phyloP scores from a whole-genome alignment of 2,329 filamentous ascomycete genomes.

The Aureobasidium sp. region DNA sequence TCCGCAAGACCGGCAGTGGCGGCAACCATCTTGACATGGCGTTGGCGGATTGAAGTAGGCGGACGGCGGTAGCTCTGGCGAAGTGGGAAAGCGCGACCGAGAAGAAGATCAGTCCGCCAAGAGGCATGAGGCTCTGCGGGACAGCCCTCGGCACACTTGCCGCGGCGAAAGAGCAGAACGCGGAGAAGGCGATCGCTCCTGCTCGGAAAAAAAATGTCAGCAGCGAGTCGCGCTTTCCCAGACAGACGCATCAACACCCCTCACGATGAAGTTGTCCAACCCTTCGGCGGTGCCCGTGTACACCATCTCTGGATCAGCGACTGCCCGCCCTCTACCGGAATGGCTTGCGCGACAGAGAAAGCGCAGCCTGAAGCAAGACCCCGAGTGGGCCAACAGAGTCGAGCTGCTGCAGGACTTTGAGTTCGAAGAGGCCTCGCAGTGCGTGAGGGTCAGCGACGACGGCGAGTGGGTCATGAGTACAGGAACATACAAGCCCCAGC shows the following conservation, averaged over 20 bases:
- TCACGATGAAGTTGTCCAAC: conserved; percentile 68
- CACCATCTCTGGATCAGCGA: conserved; percentile 86
- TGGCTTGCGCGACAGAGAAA: conserved; percentile 90
- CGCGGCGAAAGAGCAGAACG: neutral
- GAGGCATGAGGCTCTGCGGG: neutral
- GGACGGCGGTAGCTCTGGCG: neutral
- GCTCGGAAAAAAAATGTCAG: conserved; percentile 1
- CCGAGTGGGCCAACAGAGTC: conserved; percentile 86
- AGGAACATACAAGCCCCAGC: conserved; percentile 67
- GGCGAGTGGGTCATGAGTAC: conserved; percentile 97
- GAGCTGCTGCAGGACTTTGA: conserved; percentile 96
- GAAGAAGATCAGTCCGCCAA: neutral
- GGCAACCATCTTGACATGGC: neutral
- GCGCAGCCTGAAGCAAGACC: conserved; percentile 82
- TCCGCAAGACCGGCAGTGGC: neutral
- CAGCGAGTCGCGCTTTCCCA: neutral
- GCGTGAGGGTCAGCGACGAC: conserved; percentile 85
- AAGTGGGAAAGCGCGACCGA: neutral
- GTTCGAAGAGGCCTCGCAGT: conserved; percentile 90
- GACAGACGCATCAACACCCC: neutral
- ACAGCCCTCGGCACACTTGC: neutral
- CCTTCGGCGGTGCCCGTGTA: conserved; percentile 83
- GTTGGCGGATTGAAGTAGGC: neutral
- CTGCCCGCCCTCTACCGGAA: conserved; percentile 83
- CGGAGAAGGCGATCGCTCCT: neutral